Evolutionary conservation across 2,329 filamentous ascomycete species (phyloP).

Genomic region (Botrytis fabae): DNA sequence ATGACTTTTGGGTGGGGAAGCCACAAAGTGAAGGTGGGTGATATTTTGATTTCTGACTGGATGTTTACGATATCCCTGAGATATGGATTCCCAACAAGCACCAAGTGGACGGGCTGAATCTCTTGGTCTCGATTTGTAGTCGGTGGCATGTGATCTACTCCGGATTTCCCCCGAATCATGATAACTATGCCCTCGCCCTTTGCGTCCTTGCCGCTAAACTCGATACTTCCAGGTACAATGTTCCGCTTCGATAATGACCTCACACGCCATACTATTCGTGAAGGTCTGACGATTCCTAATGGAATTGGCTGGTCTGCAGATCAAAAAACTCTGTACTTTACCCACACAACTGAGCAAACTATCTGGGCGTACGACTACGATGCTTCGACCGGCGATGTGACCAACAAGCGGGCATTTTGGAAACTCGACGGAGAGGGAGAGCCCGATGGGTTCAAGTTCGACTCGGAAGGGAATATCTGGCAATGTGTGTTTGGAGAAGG

Average conservation of each 20-base stretch:
- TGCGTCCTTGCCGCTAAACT: background rate
- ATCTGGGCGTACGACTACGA: slow-evolving; percentile 78
- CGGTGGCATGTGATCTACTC: background rate
- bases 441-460: slow-evolving; percentile 84
- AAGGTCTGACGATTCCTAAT: slow-evolving; percentile 76
- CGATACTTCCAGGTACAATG: slow-evolving; percentile 58
- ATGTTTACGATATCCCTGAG: background rate
- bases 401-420: slow-evolving; percentile 69
- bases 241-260: slow-evolving; percentile 68
- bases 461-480: slow-evolving; percentile 85
- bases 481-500: slow-evolving; percentile 79
- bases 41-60: background rate
- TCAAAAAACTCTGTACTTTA: slow-evolving; percentile 69
- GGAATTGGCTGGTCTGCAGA: slow-evolving; percentile 78
- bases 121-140: background rate
- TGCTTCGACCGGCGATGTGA: slow-evolving; percentile 59
- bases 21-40: slow-evolving; percentile 42
- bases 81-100: background rate
- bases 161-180: background rate
- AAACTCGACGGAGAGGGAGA: slow-evolving; percentile 63
- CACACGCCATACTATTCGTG: slow-evolving; percentile 59
- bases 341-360: slow-evolving; percentile 69
- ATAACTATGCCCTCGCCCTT: background rate
- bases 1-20: slow-evolving; percentile 59
- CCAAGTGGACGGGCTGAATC: background rate